These are phyloP conservation scores for Aspergillus nanangensis DNA, from an alignment of 495 filamentous ascomycete species.

Conservation along the genomic window DNA sequence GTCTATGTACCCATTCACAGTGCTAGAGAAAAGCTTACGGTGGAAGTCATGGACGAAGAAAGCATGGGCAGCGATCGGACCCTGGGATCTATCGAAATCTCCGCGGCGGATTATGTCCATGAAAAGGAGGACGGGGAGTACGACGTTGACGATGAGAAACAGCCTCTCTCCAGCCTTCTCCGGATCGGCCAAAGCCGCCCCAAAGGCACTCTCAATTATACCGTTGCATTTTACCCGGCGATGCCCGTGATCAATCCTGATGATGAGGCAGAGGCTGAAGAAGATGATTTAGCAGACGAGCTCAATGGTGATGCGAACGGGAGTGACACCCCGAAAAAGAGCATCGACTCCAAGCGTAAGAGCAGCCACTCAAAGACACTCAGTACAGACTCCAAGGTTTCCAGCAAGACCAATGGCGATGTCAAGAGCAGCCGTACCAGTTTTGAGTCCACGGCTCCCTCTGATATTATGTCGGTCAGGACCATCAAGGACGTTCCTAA, in stretches of 20 bases:
- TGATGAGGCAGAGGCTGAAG: slow-evolving; percentile 76
- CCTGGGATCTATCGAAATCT: slow-evolving; percentile 73
- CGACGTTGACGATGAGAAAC: slow-evolving; percentile 74
- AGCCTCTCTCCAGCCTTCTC: slow-evolving; percentile 52
- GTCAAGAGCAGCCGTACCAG: slow-evolving; percentile 21
- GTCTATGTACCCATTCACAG: slow-evolving; percentile 92
- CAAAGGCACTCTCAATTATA: slow-evolving; percentile 82
- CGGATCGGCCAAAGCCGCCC: slow-evolving; percentile 59
- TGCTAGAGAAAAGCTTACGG: slow-evolving; percentile 70
- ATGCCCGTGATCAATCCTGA: slow-evolving; percentile 87
- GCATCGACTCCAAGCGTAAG: slow-evolving; percentile 28
- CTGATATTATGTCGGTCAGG: slow-evolving; percentile 32
- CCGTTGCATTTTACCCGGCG: slow-evolving; percentile 84
- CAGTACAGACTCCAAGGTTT: slow-evolving; percentile 30
- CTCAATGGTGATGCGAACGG: slow-evolving; percentile 29
- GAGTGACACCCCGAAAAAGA: slow-evolving; percentile 28
- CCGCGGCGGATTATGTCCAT: slow-evolving; percentile 70
- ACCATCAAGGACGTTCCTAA: slow-evolving; percentile 61
- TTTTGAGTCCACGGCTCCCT: slow-evolving; percentile 33
- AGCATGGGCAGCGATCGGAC: slow-evolving; percentile 81
- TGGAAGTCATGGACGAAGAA: slow-evolving; percentile 98
- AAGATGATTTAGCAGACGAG: slow-evolving; percentile 46
- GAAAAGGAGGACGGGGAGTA: slow-evolving; percentile 79
- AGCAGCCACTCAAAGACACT: slow-evolving; percentile 24
- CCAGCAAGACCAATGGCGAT: slow-evolving; percentile 19